Evolutionary conservation across 352 stramenopile genomes (phyloP).

Genomic region (Blastocystis sp.): DNA sequence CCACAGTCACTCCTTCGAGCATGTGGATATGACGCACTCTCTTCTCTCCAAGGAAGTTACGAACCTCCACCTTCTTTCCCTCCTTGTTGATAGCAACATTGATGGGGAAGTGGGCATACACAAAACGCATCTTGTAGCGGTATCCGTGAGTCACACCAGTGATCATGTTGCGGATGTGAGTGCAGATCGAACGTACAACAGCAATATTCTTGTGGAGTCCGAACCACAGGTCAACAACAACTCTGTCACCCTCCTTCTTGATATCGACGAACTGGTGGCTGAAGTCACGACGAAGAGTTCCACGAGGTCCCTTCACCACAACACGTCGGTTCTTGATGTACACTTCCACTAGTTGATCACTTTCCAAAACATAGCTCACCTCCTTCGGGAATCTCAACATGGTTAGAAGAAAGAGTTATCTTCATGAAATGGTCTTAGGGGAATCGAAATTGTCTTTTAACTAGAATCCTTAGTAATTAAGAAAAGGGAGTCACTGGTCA

Average conservation of each 20-base stretch:
- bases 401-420: no score
- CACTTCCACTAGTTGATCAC: constrained; percentile 75
- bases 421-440: no score
- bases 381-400: no score
- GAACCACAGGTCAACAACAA: constrained; percentile 96
- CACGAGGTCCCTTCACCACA: constrained; percentile 86
- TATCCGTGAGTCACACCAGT: no score
- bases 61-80: constrained; percentile 87
- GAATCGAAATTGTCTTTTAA: no score
- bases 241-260: constrained; percentile 72
- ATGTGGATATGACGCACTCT: constrained; percentile 86
- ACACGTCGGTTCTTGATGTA: constrained; percentile 85
- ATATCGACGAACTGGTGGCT: constrained; percentile 93
- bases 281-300: no score
- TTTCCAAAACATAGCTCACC: no score
- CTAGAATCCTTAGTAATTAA: background rate
- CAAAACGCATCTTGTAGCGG: no score
- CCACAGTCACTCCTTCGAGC: no score
- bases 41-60: constrained; percentile 99
- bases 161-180: no score
- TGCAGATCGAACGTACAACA: no score
- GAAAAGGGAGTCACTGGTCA: background rate
- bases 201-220: constrained; percentile 93
- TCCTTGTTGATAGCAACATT: constrained; percentile 87
- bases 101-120: constrained; percentile 99